Evolutionary conservation across 495 filamentous ascomycete species (phyloP), one percentile per base, ranked within the genome.

Genomic region (Cryomyces antarcticus): DNA sequence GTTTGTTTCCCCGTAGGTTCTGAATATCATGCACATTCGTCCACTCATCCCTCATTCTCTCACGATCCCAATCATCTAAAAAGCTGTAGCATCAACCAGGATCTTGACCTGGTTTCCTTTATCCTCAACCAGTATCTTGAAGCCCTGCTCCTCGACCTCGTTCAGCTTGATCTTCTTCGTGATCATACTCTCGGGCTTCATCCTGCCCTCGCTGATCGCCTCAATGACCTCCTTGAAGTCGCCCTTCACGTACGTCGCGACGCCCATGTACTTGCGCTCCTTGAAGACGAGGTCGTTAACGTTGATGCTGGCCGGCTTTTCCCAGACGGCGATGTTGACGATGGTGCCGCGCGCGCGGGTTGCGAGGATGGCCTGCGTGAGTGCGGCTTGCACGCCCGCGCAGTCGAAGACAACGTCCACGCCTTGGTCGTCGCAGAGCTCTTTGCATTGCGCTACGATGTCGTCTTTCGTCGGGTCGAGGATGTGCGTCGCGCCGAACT

Each of bases 241-340:
- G 7, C 62, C 59, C 43, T 67, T 59, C 40, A 64, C 62, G 54
- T 75, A 77, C 10, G 70, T 62, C 7, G 69, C 64, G 13, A 72
- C 68, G 10, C 63, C 65, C 63, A 72, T 64, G 37, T 62, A 66
- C 30, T 68, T 69, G 31, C 70, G 59, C 43, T 78, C 73, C 46
- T 65, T 64, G 37, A 78, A 70, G 6, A 72, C 49, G 5, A 74
- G 46, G 38, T 72, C 62, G 7, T 73, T 76, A 2, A 68, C 64
- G 4, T 53, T 46, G 24, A 77, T 56, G 6, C 56, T 56, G 11
- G 65, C 62, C 2, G 51, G 40, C 48, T 68, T 68, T 51, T 74
- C 72, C 73, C 73, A 78, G 28, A 77, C 63, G 1, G 75, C 71
- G 39, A 78, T 66, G 45, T 78, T 78, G 7, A 77, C 65, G 28